Evolutionary conservation across 331 rosid species (phyloP).

Genomic region (Malus hybrid): DNA sequence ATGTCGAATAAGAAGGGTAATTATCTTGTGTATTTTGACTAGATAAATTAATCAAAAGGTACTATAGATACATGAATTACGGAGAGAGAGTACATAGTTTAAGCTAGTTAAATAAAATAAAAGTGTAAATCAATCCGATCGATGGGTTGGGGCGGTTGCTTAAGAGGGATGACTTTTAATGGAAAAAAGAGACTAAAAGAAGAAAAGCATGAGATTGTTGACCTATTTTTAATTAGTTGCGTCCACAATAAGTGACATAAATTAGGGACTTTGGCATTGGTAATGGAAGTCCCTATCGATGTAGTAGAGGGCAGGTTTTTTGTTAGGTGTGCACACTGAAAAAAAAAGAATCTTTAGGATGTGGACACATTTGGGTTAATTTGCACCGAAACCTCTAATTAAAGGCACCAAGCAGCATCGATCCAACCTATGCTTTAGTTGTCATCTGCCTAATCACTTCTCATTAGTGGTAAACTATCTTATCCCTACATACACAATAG

Average conservation of each 20-base stretch:
- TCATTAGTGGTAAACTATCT: neutral
- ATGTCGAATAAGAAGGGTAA: neutral
- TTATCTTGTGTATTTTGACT: neutral
- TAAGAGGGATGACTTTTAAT: constrained; percentile 26
- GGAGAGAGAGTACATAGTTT: neutral
- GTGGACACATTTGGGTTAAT: constrained; percentile 11
- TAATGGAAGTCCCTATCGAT: constrained; percentile 56
- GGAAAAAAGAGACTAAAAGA: neutral
- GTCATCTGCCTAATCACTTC: neutral
- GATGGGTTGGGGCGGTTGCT: constrained; percentile 18
- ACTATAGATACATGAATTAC: neutral
- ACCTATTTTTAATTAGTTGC: constrained; percentile 25
- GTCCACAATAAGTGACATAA: constrained; percentile 26
- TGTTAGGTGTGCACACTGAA: constrained; percentile 55
- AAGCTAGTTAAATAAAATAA: constrained; percentile 1
- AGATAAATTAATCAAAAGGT: neutral
- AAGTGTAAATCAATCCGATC: neutral
- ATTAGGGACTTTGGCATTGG: constrained; percentile 21
- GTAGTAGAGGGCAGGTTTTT: constrained; percentile 67
- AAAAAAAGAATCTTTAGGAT: constrained; percentile 35
- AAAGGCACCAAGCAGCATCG: neutral
- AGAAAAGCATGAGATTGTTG: constrained; percentile 58
- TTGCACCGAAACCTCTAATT: constrained; percentile 27
- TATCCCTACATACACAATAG: neutral
- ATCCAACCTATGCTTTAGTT: neutral